Base-by-base conservation (phyloP, 805 yeast species). In the Kregervanrija delftensis region DNA sequence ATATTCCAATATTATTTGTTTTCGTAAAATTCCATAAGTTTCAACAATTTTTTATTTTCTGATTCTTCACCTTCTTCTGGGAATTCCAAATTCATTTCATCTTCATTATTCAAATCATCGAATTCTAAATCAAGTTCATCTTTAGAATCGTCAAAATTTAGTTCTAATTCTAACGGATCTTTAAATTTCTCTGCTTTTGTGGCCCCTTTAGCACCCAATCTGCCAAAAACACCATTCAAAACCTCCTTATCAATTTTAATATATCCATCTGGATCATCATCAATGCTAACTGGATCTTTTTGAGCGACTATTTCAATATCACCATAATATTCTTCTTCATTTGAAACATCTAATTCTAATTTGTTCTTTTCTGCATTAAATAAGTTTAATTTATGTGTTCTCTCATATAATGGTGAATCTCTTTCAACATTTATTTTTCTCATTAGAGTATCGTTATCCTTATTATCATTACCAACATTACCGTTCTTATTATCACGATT, bases 361-460 rank as follows among this genome's bases (percentile, higher is more conserved):
- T 17, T 8, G 31, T 44, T 22, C 11, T 39, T 22, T 6, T 4
- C 28, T 22, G 8, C 28, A 4, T 22, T 22, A 22, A 22, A 22
- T 8, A 22, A 22, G 6, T 22, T 44, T 5, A 44, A 42, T 22
- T 46, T 48, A 22, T 39, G 52, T n/a, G 50, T 54, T 39, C 57
- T 49, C 13, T 47, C 53, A 16, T 49, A 44, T 2, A 51, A 35
- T 4, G 61, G 61, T 2, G 63, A 59, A 46, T 65, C 66, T 15
- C 62, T 52, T 36, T 66, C 55, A 3, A 69, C 64, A 14, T 56
- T 57, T 40, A 65, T 53, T 40, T 65, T 59, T 43, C 60, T 61
- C 30, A 49, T 50, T 8, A 44, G 45, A 28, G 52, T 35, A 9
- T 49, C 42, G 31, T 49, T 51, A 3, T 49, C 48, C 9, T 33